Evolutionary conservation across 169 alveolate genomes (phyloP).

Genomic region (Eimeria praecox): DNA sequence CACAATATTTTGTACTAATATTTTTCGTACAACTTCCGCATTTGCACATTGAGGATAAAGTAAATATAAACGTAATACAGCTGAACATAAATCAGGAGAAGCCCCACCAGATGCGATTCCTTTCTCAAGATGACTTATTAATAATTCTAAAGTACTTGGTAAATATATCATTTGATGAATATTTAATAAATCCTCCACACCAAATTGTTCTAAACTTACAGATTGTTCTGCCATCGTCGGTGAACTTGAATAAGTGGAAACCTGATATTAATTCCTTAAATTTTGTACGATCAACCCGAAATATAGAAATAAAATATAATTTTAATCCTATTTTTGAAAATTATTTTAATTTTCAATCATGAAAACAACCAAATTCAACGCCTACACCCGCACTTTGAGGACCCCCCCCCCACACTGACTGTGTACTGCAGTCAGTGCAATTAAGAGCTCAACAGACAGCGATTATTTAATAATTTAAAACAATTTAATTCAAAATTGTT

Average conservation of each 20-base stretch:
- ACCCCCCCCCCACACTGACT: background rate
- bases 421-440: background rate
- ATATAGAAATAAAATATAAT: background rate
- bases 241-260: background rate
- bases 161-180: slow-evolving; percentile 54
- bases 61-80: slow-evolving; percentile 70
- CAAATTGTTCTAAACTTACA: slow-evolving; percentile 31
- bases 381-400: background rate
- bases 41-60: slow-evolving; percentile 80
- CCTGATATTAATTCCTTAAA: background rate
- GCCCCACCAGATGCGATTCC: slow-evolving; percentile 45
- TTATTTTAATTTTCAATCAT: background rate
- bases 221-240: slow-evolving; percentile 48
- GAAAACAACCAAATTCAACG: background rate
- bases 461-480: background rate
- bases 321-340: background rate
- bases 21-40: slow-evolving; percentile 70
- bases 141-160: slow-evolving; percentile 59
- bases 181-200: slow-evolving; percentile 50
- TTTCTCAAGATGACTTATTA: slow-evolving; percentile 39
- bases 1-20: slow-evolving; percentile 65
- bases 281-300: background rate
- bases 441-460: background rate
- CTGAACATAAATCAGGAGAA: slow-evolving; percentile 67
- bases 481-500: too few species aligned